Base-by-base conservation (phyloP, 2,329 filamentous ascomycete genomes). In the Verticillium dahliae region DNA sequence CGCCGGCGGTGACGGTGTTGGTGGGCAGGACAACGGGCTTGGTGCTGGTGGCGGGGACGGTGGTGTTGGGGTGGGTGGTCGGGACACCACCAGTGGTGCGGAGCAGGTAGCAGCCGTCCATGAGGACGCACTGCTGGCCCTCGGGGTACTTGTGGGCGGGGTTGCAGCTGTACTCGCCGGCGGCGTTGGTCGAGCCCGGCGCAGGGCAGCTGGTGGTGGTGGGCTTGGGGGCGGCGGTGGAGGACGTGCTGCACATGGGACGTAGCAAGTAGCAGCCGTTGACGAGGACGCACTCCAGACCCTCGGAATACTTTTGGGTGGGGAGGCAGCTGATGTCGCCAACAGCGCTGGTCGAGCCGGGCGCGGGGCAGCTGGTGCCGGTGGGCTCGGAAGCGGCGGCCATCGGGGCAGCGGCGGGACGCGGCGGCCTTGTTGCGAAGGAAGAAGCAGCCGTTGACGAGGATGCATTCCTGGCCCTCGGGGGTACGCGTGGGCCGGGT, bases 321-420 rank as follows among this genome's bases (percentile, higher is more conserved):
- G 65, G 66, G 63, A 66, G 66, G 63, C 66, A 68, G 22, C 60
- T 60, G 62, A 66, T 65, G 45, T 63, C 59, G 56, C 66, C 66
- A 56, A 59, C 41, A 45, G 38, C 39, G 57, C 63, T 63, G 22
- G 61, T 63, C 2, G 54, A 13, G 34, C 65, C 65, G 6, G 58
- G 31, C 11, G 54, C 63, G 5, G 27, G 27, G 27, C 27, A 31
- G 27, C 27, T 31, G 27, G 27, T 31, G 27, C 27, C 27, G 3
- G 27, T 31, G 4, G 27, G 27, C 27, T 31, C 0, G 27, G 27
- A 5, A 4, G 27, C 27, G 4, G 27, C 3, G 27, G 18, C 18
- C 18, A 22, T 22, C 18, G 18, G 18, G 18, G 18, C n/a, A n/a
- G n/a, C n/a, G n/a, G n/a, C n/a, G n/a, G n/a, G 27, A 31, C 27